Conservation (phyloP, 164 flowering plant species). For the Tetracentron sinense region DNA sequence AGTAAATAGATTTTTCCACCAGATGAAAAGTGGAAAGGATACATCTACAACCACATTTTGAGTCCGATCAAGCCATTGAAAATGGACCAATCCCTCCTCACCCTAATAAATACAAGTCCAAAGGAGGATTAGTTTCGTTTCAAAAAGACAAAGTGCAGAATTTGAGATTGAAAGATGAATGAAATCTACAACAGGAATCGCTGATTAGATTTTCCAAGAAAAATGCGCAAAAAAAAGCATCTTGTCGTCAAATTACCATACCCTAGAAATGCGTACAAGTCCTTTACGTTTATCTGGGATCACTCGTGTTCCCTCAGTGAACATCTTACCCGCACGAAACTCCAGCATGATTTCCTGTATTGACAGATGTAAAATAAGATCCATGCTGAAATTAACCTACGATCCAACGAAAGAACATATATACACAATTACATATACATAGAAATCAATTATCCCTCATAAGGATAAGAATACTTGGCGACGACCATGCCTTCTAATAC, state of each 20-base stretch:
- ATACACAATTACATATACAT: too few species aligned
- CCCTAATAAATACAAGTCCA: conserved; percentile 45
- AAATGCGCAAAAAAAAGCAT: neutral
- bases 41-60: conserved; percentile 76
- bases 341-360: conserved; percentile 65
- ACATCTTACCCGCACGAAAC: conserved; percentile 96
- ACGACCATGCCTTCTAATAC: too few species aligned
- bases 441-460: too few species aligned
- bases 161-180: neutral
- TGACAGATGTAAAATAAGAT: conserved; percentile 5
- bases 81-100: conserved; percentile 85
- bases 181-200: neutral
- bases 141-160: neutral
- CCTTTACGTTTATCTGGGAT: conserved; percentile 86
- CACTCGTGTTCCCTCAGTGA: conserved; percentile 63
- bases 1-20: neutral
- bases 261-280: conserved; percentile 80
- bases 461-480: too few species aligned
- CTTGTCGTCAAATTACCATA: conserved; percentile 19
- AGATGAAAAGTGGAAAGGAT: conserved; percentile 39
- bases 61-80: conserved; percentile 90
- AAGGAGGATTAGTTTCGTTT: conserved; percentile 2
- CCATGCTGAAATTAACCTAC: neutral
- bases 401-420: neutral
- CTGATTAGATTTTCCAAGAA: neutral